Percentiles rank a stretch among this genome's conserved stretches.
phyloP scores from a whole-genome alignment of 2,329 filamentous ascomycete species.

The Hansfordia pulvinata region DNA sequence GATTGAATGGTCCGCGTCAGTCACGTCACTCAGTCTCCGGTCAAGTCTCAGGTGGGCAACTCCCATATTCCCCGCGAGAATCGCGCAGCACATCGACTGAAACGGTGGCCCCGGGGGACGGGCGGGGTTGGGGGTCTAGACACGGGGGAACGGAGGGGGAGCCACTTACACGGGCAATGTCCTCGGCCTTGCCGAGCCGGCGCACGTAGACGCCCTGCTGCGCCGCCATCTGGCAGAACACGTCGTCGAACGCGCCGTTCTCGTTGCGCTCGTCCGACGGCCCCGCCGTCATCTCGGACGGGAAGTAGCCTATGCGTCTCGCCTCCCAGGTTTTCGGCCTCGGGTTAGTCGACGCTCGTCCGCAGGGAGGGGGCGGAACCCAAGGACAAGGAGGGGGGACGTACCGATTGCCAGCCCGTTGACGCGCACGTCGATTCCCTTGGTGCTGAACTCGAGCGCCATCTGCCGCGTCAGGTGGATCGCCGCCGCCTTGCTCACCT shows the following conservation, averaged over 20 bases:
- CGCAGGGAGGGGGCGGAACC: too few relatives aligned
- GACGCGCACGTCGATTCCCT: slow-evolving; percentile 14
- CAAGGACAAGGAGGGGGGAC: not conserved
- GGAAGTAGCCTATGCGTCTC: slow-evolving; percentile 13
- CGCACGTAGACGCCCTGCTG: slow-evolving; percentile 5
- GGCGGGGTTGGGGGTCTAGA: not conserved
- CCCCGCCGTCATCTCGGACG: slow-evolving; percentile 13
- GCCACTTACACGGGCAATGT: slow-evolving; percentile 13
- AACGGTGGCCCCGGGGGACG: too few relatives aligned
- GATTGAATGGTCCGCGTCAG: too few relatives aligned
- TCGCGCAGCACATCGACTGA: too few relatives aligned
- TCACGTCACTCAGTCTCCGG: too few relatives aligned
- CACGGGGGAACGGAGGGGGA: not conserved
- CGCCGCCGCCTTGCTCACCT: slow-evolving; percentile 13
- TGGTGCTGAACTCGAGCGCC: slow-evolving; percentile 13
- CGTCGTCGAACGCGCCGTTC: slow-evolving; percentile 6
- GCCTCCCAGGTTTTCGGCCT: too few relatives aligned
- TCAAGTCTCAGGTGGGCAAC: too few relatives aligned
- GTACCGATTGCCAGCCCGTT: slow-evolving; percentile 13
- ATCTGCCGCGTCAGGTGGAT: slow-evolving; percentile 13
- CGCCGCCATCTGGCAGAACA: slow-evolving; percentile 6
- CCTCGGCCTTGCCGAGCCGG: slow-evolving; percentile 12
- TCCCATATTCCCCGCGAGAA: too few relatives aligned
- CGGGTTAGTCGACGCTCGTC: too few relatives aligned
- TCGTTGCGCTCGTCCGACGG: slow-evolving; percentile 11